A percentile compares a stretch with the other conserved stretches of the same genome.
These are phyloP conservation scores for Aspergillus sp. DNA, from an alignment of 2,329 filamentous ascomycete genomes.

Conservation along the genomic window DNA sequence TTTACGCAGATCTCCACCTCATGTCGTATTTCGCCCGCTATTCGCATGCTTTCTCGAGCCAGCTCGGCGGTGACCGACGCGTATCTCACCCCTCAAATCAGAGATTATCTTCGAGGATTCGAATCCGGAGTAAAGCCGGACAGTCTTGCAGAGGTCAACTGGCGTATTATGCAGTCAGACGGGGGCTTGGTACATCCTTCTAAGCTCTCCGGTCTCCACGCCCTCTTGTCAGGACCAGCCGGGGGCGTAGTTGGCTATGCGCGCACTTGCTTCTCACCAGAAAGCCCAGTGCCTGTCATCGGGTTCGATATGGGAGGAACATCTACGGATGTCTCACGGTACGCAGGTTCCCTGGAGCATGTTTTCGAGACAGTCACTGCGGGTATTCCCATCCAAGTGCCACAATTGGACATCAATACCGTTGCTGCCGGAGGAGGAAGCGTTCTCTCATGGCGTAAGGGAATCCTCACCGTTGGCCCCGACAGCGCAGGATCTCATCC, in stretches of 20 bases:
- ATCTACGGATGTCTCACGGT: slow-evolving; percentile 83
- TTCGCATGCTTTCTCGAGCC: slow-evolving; percentile 73
- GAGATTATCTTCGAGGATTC: slow-evolving; percentile 72
- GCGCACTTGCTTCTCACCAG: slow-evolving; percentile 53
- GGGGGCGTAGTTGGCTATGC: slow-evolving; percentile 91
- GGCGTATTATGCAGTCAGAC: slow-evolving; percentile 79
- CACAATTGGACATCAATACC: slow-evolving; percentile 1
- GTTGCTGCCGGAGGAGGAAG: slow-evolving; percentile 74
- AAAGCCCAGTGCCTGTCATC: background rate
- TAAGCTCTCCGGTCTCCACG: slow-evolving; percentile 75
- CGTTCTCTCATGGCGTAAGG: slow-evolving; percentile 76
- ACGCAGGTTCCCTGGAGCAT: slow-evolving; percentile 83
- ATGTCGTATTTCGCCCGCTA: slow-evolving; percentile 74
- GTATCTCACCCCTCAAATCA: slow-evolving; percentile 76
- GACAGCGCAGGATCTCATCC: slow-evolving; percentile 88
- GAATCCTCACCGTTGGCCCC: slow-evolving; percentile 84
- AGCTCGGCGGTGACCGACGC: slow-evolving; percentile 78
- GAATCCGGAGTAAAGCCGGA: slow-evolving; percentile 48
- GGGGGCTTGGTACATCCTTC: slow-evolving; percentile 57
- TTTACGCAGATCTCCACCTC: slow-evolving; percentile 76
- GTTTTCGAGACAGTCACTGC: slow-evolving; percentile 56
- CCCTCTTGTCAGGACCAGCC: slow-evolving; percentile 87
- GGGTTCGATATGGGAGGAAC: slow-evolving; percentile 88
- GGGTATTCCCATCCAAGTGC: background rate
- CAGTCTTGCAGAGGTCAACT: background rate